Evolutionary conservation across 441 rosid genomes (phyloP).

Genomic region (Theobroma grandiflorum): DNA sequence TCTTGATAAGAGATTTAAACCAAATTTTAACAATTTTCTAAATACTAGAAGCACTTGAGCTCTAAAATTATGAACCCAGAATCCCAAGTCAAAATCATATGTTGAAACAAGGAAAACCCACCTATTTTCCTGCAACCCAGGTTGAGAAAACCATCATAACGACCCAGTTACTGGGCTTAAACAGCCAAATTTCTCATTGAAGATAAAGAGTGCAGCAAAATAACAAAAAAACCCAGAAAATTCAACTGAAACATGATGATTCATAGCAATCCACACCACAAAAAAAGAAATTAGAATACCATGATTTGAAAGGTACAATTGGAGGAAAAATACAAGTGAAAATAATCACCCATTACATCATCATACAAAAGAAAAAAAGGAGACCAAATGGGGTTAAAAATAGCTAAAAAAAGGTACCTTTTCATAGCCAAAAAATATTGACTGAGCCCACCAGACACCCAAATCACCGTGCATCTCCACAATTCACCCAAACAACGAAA

Average conservation of each 20-base stretch:
- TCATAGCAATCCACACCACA: slow-evolving; percentile 26
- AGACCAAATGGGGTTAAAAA: slow-evolving; percentile 38
- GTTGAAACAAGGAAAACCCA: neutral
- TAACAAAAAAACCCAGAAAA: slow-evolving; percentile 28
- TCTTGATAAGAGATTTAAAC: neutral
- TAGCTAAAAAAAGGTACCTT: slow-evolving; percentile 49
- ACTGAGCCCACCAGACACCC: slow-evolving; percentile 67
- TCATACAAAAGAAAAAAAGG: slow-evolving; percentile 26
- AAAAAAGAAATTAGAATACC: slow-evolving; percentile 15
- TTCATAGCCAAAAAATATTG: slow-evolving; percentile 47
- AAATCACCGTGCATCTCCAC: slow-evolving; percentile 49
- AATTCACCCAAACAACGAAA: slow-evolving; percentile 24
- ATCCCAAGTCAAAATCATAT: neutral
- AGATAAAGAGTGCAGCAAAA: slow-evolving; percentile 17
- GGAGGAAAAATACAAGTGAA: slow-evolving; percentile 34
- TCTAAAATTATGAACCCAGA: neutral
- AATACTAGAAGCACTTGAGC: neutral
- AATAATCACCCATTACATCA: slow-evolving; percentile 36
- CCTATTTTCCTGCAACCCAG: slow-evolving; percentile 6
- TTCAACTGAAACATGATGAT: slow-evolving; percentile 34
- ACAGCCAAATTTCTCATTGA: slow-evolving; percentile 7
- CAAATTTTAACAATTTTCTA: neutral
- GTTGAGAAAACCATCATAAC: slow-evolving; percentile 23
- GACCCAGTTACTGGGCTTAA: slow-evolving; percentile 14
- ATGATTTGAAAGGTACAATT: slow-evolving; percentile 22